These are phyloP conservation scores for Trametes versicolor DNA, from an alignment of 1,284 basidiomycete species.

Conservation along the genomic window DNA sequence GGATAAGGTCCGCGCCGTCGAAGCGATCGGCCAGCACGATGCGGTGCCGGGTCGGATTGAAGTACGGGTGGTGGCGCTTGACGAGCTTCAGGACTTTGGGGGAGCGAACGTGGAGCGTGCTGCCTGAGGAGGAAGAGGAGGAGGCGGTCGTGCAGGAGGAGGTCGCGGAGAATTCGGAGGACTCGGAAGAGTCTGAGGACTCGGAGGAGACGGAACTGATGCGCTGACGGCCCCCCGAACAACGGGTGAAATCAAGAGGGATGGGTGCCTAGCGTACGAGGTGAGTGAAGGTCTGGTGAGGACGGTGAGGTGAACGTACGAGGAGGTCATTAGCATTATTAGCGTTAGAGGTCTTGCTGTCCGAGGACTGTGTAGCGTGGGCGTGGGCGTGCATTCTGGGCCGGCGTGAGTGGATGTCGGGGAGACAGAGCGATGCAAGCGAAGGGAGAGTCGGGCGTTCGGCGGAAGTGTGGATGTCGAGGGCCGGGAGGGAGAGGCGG, in stretches of 20 bases:
- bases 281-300: not conserved
- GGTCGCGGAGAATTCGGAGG: constrained; percentile 6
- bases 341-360: constrained; percentile 17
- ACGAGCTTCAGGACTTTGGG: constrained; percentile 27
- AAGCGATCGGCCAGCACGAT: constrained; percentile 53
- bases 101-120: constrained; percentile 34
- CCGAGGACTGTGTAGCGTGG: constrained; percentile 16
- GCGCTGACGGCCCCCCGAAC: constrained; percentile 36
- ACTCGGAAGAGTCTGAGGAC: constrained; percentile 5
- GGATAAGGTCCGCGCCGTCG: constrained; percentile 32
- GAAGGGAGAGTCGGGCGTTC: constrained; percentile 65
- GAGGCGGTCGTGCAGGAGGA: constrained; percentile 29
- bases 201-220: constrained; percentile 47
- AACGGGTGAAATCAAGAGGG: constrained; percentile 27
- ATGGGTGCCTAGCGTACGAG: constrained; percentile 20
- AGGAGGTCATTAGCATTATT: constrained; percentile 33
- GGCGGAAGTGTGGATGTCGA: constrained; percentile 27
- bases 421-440: constrained; percentile 61
- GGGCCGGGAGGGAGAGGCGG: constrained; percentile 34
- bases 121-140: constrained; percentile 35
- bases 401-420: constrained; percentile 44
- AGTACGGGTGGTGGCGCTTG: constrained; percentile 33
- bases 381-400: constrained; percentile 26
- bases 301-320: constrained; percentile 20
- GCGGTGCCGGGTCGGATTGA: constrained; percentile 46